phyloP scores from a whole-genome alignment of 2,329 filamentous ascomycete species.

The Cladobotryum mycophilum region DNA sequence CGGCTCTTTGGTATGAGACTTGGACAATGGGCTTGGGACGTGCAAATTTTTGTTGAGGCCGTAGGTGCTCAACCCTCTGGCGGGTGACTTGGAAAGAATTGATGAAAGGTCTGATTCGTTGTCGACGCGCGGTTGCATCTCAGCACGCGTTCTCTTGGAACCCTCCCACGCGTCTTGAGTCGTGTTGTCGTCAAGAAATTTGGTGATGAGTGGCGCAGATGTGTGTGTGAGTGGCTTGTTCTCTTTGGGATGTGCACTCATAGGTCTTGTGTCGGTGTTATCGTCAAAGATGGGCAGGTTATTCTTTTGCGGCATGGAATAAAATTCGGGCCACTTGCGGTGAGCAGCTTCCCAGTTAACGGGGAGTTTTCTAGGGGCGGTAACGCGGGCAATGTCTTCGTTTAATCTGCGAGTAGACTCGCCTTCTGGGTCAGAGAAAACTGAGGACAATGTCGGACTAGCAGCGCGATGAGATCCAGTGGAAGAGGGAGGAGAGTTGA shows the following conservation, averaged over 20 bases:
- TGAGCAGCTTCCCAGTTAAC: slow-evolving; percentile 41
- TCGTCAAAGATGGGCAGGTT: slow-evolving; percentile 24
- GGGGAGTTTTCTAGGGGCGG: slow-evolving; percentile 32
- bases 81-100: slow-evolving; percentile 36
- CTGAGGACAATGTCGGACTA: slow-evolving; percentile 46
- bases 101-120: slow-evolving; percentile 46
- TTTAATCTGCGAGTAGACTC: slow-evolving; percentile 48
- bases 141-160: slow-evolving; percentile 37
- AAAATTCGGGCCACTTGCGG: slow-evolving; percentile 49
- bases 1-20: slow-evolving; percentile 26
- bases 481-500: slow-evolving; percentile 53
- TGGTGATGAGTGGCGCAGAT: slow-evolving; percentile 17
- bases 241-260: slow-evolving; percentile 36
- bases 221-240: slow-evolving; percentile 34
- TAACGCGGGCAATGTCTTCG: slow-evolving; percentile 41
- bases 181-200: slow-evolving; percentile 37
- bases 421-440: slow-evolving; percentile 47
- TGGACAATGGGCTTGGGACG: slow-evolving; percentile 33
- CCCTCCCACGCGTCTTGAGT: slow-evolving; percentile 35
- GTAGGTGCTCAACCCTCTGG: slow-evolving; percentile 20
- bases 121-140: slow-evolving; percentile 50
- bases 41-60: slow-evolving; percentile 23
- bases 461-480: slow-evolving; percentile 53
- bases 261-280: slow-evolving; percentile 30
- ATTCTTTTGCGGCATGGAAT: slow-evolving; percentile 32